phyloP scores from a whole-genome alignment of 352 stramenopile genomes.

The Phytophthora pluvialis region DNA sequence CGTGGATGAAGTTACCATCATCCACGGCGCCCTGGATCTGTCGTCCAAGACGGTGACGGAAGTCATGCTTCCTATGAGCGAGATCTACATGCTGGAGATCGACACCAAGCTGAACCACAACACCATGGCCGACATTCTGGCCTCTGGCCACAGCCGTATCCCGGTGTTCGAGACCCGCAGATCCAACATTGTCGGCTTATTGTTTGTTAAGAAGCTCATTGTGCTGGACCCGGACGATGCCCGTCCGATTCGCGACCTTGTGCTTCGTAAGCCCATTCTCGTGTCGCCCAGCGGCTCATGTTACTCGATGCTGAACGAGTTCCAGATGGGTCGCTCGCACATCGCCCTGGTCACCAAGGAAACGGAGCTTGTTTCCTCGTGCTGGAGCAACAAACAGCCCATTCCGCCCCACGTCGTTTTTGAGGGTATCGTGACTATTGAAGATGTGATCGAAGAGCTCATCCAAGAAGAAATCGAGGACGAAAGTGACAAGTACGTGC shows the following conservation, averaged over 20 bases:
- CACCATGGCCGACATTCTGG: conserved; percentile 83
- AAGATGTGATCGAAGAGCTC: conserved; percentile 94
- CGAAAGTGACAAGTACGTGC: conserved; percentile 84
- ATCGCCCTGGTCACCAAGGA: conserved; percentile 84
- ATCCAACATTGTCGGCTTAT: conserved; percentile 81
- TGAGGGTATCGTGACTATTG: conserved; percentile 92
- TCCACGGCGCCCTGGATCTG: conserved; percentile 91
- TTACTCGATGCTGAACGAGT: conserved; percentile 91
- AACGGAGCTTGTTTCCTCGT: conserved; percentile 54
- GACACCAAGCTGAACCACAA: conserved; percentile 78
- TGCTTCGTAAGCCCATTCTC: conserved; percentile 81
- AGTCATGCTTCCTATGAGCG: conserved; percentile 88
- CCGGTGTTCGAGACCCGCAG: conserved; percentile 88
- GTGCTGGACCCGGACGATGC: conserved; percentile 86
- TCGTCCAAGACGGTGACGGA: conserved; percentile 85
- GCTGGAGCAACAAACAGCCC: conserved; percentile 54
- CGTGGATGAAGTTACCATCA: conserved; percentile 92
- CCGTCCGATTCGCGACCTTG: conserved; percentile 67
- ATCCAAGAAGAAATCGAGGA: conserved; percentile 94
- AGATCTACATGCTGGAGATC: conserved; percentile 90
- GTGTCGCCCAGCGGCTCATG: conserved; percentile 83
- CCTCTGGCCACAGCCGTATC: conserved; percentile 88
- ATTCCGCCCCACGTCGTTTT: conserved; percentile 65
- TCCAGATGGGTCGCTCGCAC: conserved; percentile 89
- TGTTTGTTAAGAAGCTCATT: conserved; percentile 93